Evolutionary conservation across 225 moss, liverwort and hornwort species (phyloP), one percentile per base, ranked within the genome.

Genomic region (Antitrichia curtipendula): DNA sequence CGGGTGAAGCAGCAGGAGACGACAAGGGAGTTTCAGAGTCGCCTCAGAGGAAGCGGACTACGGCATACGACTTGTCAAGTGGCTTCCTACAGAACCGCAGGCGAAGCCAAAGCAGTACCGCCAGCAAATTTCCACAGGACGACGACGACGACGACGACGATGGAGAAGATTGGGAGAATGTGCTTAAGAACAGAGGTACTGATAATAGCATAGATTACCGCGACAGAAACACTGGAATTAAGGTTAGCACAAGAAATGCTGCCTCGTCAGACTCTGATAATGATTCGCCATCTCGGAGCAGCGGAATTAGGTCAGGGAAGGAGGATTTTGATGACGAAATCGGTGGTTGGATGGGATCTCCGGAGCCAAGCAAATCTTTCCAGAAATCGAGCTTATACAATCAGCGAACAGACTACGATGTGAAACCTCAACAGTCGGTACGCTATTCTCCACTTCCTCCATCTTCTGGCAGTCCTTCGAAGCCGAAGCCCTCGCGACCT

Each of bases 401-500:
- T 77, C 64, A 84, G 64, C 56, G 79, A 43, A 73, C 73, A 15
- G 63, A 80, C 43, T 70, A 70, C 38, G 91, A 89, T 63, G 70
- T 75, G 90, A 89, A 80, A 65, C 56, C 69, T 34, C 84, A 69
- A 61, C 84, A 47, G 76, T 93, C 95, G 47, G 84, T 78, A 36
- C 91, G 90, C 56, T 88, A 91, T 60, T 71, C 92, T 45, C 89
- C 94, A 20, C 87, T 91, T 81, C 85, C 89, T 49, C 88, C 89
- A 56, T 40, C 85, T n/a, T 89, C 95, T 59, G 93, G 94, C 47
- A 92, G 79, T 24, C 84, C 92, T 75, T 82, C 95, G 8, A 95
- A 92, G 91, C 92, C 95, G 8, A 95, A 92, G 91, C 92, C 92
- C 73, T 93, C 93, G 49, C 95, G 93, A 87, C 84, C 90, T 60